A percentile compares a stretch with the other conserved stretches of the same genome.
phyloP scores from a whole-genome alignment of 331 rosid genomes.

The Malus hybrid region DNA sequence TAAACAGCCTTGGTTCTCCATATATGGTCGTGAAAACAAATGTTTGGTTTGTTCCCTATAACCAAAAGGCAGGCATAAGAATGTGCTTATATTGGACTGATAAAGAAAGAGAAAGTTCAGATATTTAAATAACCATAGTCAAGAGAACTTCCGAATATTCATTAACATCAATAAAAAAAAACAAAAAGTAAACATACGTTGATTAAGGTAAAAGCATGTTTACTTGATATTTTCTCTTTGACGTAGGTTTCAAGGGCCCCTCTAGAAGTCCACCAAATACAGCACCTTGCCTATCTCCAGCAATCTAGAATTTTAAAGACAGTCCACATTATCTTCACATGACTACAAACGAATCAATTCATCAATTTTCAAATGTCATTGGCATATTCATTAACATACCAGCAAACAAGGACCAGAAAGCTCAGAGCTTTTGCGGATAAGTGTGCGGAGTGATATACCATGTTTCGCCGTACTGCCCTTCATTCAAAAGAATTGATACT shows the following conservation, averaged over 20 bases:
- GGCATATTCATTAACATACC: constrained; percentile 43
- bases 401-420: constrained; percentile 85
- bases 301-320: constrained; percentile 28
- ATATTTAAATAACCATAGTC: not conserved
- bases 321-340: constrained; percentile 9
- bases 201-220: not conserved
- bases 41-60: constrained; percentile 77
- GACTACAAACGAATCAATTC: not conserved
- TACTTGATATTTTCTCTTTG: constrained; percentile 90
- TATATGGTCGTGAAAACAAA: constrained; percentile 89
- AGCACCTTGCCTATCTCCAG: constrained; percentile 83
- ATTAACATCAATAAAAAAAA: not conserved
- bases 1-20: constrained; percentile 89
- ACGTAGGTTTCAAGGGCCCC: constrained; percentile 72
- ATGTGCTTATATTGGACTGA: not conserved
- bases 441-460: constrained; percentile 96
- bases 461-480: constrained; percentile 99
- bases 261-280: constrained; percentile 91
- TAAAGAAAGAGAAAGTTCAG: not conserved
- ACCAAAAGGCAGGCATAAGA: constrained; percentile 2
- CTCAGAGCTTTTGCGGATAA: constrained; percentile 84
- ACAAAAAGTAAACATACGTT: not conserved
- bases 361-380: not conserved
- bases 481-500: constrained; percentile 51
- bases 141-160: not conserved